phyloP scores from a whole-genome alignment of 2,329 filamentous ascomycete species.

The Chrysoporthe deuterocubensis region DNA sequence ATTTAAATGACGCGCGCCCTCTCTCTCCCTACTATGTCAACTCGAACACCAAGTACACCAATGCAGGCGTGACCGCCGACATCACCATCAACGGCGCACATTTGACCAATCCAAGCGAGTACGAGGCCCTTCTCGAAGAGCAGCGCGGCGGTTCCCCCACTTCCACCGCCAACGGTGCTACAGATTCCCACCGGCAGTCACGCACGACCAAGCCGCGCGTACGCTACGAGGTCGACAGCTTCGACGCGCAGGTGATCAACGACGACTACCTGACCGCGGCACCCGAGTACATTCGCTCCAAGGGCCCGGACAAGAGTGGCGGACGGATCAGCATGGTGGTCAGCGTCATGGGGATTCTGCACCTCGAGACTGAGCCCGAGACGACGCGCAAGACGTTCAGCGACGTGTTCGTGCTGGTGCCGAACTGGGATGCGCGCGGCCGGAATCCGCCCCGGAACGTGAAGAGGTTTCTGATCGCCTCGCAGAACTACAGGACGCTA shows the following conservation, averaged over 20 bases:
- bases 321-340: slow-evolving; percentile 73
- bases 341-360: slow-evolving; percentile 73
- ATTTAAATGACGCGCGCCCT: slow-evolving; percentile 64
- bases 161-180: slow-evolving; percentile 22
- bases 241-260: slow-evolving; percentile 81
- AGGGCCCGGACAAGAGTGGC: slow-evolving; percentile 48
- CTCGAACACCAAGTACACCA: slow-evolving; percentile 54
- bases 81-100: slow-evolving; percentile 82
- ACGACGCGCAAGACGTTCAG: slow-evolving; percentile 72
- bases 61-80: slow-evolving; percentile 59
- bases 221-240: slow-evolving; percentile 73
- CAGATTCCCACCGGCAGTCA: not conserved
- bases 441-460: slow-evolving; percentile 52
- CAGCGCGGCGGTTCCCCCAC: slow-evolving; percentile 51
- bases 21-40: slow-evolving; percentile 75
- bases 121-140: slow-evolving; percentile 69
- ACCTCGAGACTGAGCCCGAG: slow-evolving; percentile 67
- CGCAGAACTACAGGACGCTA: slow-evolving; percentile 70
- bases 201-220: slow-evolving; percentile 41
- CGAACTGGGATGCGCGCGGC: slow-evolving; percentile 67
- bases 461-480: slow-evolving; percentile 69
- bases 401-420: slow-evolving; percentile 81
- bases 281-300: slow-evolving; percentile 46
- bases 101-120: slow-evolving; percentile 64
- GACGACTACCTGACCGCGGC: slow-evolving; percentile 63